Evolutionary conservation across 805 yeast species (phyloP).

Genomic region (Torulaspora franciscae): DNA sequence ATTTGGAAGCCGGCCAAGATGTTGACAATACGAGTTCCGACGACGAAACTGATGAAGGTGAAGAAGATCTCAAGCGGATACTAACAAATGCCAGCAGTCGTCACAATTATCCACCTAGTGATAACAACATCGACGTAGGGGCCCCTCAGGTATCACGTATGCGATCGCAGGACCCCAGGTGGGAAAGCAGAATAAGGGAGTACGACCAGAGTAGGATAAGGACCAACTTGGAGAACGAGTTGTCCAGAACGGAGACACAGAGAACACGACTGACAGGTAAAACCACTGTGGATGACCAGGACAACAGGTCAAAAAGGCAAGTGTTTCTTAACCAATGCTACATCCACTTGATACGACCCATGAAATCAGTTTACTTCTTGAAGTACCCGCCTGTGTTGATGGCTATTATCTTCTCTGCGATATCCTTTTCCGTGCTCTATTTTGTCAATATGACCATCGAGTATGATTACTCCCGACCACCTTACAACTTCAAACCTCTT

Average conservation of each 20-base stretch:
- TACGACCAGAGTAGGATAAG: constrained; percentile 26
- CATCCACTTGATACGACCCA: constrained; percentile 52
- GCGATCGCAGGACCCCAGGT: constrained; percentile 19
- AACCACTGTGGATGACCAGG: neutral
- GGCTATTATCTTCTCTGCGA: constrained; percentile 60
- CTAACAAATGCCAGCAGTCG: constrained; percentile 21
- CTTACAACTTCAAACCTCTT: constrained; percentile 64
- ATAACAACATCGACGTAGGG: constrained; percentile 19
- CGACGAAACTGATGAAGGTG: constrained; percentile 6
- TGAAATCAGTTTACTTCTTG: constrained; percentile 55
- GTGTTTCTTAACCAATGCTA: constrained; percentile 35
- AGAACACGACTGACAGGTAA: constrained; percentile 2
- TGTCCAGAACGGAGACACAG: constrained; percentile 17
- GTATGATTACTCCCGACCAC: constrained; percentile 53
- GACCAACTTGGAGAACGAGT: constrained; percentile 26
- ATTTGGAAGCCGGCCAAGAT: constrained; percentile 5
- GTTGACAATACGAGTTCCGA: constrained; percentile 3
- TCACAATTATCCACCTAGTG: constrained; percentile 18
- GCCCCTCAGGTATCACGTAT: constrained; percentile 28
- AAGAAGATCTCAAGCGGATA: constrained; percentile 15
- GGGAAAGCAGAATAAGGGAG: constrained; percentile 18
- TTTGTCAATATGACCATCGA: constrained; percentile 72
- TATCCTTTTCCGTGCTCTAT: constrained; percentile 67
- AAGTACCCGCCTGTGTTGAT: constrained; percentile 70
- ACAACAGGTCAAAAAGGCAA: constrained; percentile 1